A percentile compares a stretch with the other conserved stretches of the same genome.
phyloP scores from a whole-genome alignment of 2,329 filamentous ascomycete species.

The Hypoxylon sp. region DNA sequence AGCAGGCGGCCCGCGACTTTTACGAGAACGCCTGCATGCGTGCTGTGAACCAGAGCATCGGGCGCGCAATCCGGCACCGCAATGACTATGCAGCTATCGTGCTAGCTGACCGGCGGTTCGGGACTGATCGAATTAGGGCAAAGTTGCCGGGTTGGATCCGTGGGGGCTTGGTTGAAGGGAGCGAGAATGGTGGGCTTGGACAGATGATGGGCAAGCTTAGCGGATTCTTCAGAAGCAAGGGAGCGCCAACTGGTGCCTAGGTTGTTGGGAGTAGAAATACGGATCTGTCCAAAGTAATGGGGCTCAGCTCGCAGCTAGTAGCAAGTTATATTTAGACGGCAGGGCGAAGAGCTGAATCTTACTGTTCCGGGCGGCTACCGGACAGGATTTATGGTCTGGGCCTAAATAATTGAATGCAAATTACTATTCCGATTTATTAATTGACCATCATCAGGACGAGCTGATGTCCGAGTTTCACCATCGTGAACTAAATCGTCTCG shows the following conservation, averaged over 20 bases:
- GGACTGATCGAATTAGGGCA: conserved; percentile 76
- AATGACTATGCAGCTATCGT: conserved; percentile 93
- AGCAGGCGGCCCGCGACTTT: conserved; percentile 79
- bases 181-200: conserved; percentile 67
- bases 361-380: background rate
- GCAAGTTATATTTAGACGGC: background rate
- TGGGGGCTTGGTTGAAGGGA: conserved; percentile 71
- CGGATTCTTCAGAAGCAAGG: conserved; percentile 71
- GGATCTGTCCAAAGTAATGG: background rate
- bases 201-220: conserved; percentile 72
- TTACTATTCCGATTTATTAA: background rate
- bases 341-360: conserved; percentile 5
- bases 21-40: conserved; percentile 98
- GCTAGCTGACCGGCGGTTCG: conserved; percentile 85
- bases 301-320: conserved; percentile 3
- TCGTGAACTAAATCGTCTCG: background rate
- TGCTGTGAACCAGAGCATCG: conserved; percentile 96
- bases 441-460: background rate
- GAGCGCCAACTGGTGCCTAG: conserved; percentile 23
- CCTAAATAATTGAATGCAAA: background rate
- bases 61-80: conserved; percentile 88
- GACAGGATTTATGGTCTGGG: background rate
- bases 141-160: conserved; percentile 95
- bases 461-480: background rate
- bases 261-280: background rate